phyloP scores from a whole-genome alignment of 768 basidiomycete species.

The Paxillus involutus region DNA sequence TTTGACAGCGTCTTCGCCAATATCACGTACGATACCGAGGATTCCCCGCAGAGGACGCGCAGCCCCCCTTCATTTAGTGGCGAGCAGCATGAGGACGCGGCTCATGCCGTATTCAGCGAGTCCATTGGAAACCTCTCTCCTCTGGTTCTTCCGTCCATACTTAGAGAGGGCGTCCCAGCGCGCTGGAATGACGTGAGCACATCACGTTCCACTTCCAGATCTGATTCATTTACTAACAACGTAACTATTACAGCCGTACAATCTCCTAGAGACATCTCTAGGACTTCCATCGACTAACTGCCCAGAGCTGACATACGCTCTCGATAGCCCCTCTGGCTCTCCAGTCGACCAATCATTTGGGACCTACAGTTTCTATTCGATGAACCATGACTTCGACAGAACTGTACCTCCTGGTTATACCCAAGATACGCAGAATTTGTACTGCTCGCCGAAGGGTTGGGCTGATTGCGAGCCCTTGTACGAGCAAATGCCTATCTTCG shows the following conservation, averaged over 20 bases:
- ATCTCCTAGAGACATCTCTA: conserved; percentile 33
- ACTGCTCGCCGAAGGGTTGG: conserved; percentile 29
- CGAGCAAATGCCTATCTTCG: conserved; percentile 26
- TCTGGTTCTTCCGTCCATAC: conserved; percentile 30
- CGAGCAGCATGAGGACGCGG: conserved; percentile 24
- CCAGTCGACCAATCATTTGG: conserved; percentile 26
- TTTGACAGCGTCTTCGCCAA: conserved; percentile 31
- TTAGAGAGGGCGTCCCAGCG: conserved; percentile 28
- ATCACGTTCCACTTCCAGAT: conserved; percentile 10
- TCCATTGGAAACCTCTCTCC: conserved; percentile 29
- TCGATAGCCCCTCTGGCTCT: conserved; percentile 25
- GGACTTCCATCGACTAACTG: conserved; percentile 25
- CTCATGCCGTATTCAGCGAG: conserved; percentile 21
- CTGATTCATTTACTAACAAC: conserved; percentile 7
- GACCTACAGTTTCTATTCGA: conserved; percentile 16
- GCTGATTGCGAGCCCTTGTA: conserved; percentile 17
- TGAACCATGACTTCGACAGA: conserved; percentile 10
- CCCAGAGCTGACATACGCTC: conserved; percentile 19
- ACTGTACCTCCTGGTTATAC: conserved; percentile 10
- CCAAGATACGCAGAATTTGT: conserved; percentile 17
- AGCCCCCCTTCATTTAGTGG: conserved; percentile 6
- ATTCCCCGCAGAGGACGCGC: conserved; percentile 14
- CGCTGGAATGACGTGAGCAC: conserved; percentile 35
- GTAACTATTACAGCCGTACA: conserved; percentile 30
- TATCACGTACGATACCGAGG: conserved; percentile 29